Evolutionary conservation across 768 basidiomycete species (phyloP), one percentile per base, ranked within the genome.

Genomic region (Leccinum subgranulosum): DNA sequence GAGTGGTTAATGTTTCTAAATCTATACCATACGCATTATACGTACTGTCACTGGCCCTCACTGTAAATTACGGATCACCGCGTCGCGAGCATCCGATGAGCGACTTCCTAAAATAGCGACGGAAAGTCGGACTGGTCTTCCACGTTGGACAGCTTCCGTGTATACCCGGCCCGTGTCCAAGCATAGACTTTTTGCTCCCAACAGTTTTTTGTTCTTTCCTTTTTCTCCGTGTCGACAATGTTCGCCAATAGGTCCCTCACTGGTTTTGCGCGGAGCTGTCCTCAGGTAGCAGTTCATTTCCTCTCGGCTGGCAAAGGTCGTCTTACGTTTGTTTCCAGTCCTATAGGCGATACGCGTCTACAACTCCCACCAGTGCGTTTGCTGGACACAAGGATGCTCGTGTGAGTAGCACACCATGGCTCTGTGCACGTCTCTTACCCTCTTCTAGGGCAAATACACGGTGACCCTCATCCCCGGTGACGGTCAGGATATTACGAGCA

Each of bases 401-500:
- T 74, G 94, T 95, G 70, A 73, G 91, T 75, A 58, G 29, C 51
- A 25, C 46, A 53, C 23, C 28, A 27, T 23, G 15, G 14, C 56
- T n/a, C 21, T 10, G 2, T 41, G 23, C 52, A 47, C 54, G 53
- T 60, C 21, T 9, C 39, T 60, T 25, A 54, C 58, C 27, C 11
- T 62, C 7, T 34, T 53, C 4, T 63, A 98, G 95, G 95, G 95
- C 57, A 97, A 96, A 80, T 97, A 96, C 77, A 86, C 88, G 33
- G 95, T 98, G 56, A 98, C 97, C 45, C 79, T 98, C 59, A 94
- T 98, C 74, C 94, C 96, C 31, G 96, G 96, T 71, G 96, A 98
- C 72, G 95, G 95, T 95, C 57, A 70, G 70, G 33, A 27, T 39
- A 6, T 69, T 14, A 28, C 59, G 34, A 49, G 54, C 48, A 54